phyloP scores from a whole-genome alignment of 805 yeast genomes.

The Yueomyces sp. region DNA sequence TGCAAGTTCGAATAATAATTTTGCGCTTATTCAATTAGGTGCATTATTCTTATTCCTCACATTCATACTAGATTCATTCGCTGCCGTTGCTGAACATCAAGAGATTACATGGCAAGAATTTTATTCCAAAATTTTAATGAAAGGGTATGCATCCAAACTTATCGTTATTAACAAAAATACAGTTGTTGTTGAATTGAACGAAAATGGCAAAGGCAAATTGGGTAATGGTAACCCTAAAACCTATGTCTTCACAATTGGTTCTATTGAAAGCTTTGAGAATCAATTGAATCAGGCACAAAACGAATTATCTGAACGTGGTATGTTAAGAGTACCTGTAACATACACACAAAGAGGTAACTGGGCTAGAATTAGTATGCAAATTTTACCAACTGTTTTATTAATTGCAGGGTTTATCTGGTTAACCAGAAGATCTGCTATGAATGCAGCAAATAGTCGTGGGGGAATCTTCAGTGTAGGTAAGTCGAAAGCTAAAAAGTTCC shows the following conservation, averaged over 20 bases:
- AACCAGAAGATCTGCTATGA: conserved; percentile 45
- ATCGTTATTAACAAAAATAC: conserved; percentile 63
- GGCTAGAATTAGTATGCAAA: conserved; percentile 49
- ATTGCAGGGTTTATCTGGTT: conserved; percentile 83
- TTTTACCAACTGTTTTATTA: conserved; percentile 79
- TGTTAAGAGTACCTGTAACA: conserved; percentile 65
- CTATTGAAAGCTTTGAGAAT: conserved; percentile 77
- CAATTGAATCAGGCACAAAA: conserved; percentile 66
- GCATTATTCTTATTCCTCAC: conserved; percentile 21
- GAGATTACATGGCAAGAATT: conserved; percentile 91
- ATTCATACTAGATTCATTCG: conserved; percentile 19
- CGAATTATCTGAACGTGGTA: conserved; percentile 45
- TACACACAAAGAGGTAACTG: conserved; percentile 63
- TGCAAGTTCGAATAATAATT: conserved; percentile 12
- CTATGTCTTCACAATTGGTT: conserved; percentile 68
- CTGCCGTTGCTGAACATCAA: conserved; percentile 22
- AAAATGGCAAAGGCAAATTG: conserved; percentile 40
- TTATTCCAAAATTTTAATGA: conserved; percentile 57
- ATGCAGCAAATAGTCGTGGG: conserved; percentile 39
- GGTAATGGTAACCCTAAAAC: conserved; percentile 22
- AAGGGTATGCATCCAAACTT: conserved; percentile 61
- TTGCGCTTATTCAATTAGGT: conserved; percentile 25
- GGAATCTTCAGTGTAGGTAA: conserved; percentile 71
- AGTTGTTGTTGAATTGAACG: conserved; percentile 60
- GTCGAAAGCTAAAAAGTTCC: conserved; percentile 75